Evolutionary conservation across 2,329 filamentous ascomycete species (phyloP).

Genomic region (Epichloe sylvatica): DNA sequence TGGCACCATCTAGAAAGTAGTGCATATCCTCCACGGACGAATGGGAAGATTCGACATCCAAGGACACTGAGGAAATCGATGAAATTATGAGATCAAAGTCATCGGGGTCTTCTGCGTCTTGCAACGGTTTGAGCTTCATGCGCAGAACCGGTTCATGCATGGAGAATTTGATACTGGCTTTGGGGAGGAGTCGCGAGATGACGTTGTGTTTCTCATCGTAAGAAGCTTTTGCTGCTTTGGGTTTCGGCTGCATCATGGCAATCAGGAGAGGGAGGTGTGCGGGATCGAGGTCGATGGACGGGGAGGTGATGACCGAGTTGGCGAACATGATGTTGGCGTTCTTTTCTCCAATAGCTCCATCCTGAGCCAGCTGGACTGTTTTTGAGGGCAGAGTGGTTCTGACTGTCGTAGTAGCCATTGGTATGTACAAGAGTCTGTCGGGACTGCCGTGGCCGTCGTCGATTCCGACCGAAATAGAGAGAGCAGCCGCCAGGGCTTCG

Average conservation of each 20-base stretch:
- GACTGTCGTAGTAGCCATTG: constrained; percentile 92
- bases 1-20: constrained; percentile 71
- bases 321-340: constrained; percentile 95
- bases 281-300: constrained; percentile 83
- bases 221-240: constrained; percentile 19
- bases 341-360: constrained; percentile 61
- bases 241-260: constrained; percentile 52
- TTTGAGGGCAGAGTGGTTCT: constrained; percentile 92
- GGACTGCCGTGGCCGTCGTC: constrained; percentile 80
- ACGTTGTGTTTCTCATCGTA: constrained; percentile 47
- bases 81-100: constrained; percentile 95
- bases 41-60: constrained; percentile 94
- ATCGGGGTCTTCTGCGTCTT: constrained; percentile 48
- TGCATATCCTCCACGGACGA: constrained; percentile 70
- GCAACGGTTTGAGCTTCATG: constrained; percentile 71
- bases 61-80: constrained; percentile 80
- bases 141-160: constrained; percentile 92
- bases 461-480: constrained; percentile 82
- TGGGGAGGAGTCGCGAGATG: constrained; percentile 82
- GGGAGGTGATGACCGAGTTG: constrained; percentile 90
- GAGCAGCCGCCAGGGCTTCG: constrained; percentile 79
- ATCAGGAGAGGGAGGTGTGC: constrained; percentile 79
- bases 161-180: constrained; percentile 87
- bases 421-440: constrained; percentile 80
- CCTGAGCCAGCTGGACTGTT: constrained; percentile 65